Base-by-base conservation (phyloP, 2,329 filamentous ascomycete species). In the Sporothrix globosa region DNA sequence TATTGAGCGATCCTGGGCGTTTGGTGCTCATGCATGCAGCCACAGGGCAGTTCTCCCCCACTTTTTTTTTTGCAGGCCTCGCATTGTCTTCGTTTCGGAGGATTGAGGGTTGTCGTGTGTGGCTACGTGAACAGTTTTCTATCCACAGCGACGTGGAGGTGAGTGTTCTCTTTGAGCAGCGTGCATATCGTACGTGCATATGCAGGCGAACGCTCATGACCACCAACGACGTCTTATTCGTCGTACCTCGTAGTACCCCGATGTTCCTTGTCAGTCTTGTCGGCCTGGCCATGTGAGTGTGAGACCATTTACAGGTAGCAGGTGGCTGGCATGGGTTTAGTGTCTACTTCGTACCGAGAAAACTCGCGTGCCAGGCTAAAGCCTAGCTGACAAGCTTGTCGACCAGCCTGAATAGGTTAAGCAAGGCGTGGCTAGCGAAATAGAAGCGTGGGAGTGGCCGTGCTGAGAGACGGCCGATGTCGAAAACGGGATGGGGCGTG, bases 351-450 rank as follows among this genome's bases (percentile, higher is more conserved):
- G 34, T 52, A 27, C 61, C 46, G 61, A 66, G 14, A 41, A n/a
- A 11, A 34, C 44, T 52, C 58, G 58, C 48, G 61, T 66, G 63
- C 39, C 46, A 21, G 34, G 27, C 46, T 53, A 21, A 66, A 66
- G 34, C 34, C 21, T 66, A 66, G 63, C 44, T 65, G 41, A 48
- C 60, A 44, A 41, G 39, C 24, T 46, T 24, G 44, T 7, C 44
- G 44, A 48, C 21, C 41, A 65, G 24, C 34, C 56, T 44, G 44
- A 52, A 39, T 14, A 14, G 63, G 63, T 52, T 46, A 39, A 52
- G 63, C 48, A 52, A 66, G 46, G 65, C 65, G 50, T 48, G 30
- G 46, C 48, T 67, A 67, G 63, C 63, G 63, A 67, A 41, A 50
- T 21, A 13, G 44, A 48, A 27, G 60, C 41, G 60, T 48, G 60